Evolutionary conservation across 495 filamentous ascomycete species (phyloP).

Genomic region (Neurospora hispaniola): DNA sequence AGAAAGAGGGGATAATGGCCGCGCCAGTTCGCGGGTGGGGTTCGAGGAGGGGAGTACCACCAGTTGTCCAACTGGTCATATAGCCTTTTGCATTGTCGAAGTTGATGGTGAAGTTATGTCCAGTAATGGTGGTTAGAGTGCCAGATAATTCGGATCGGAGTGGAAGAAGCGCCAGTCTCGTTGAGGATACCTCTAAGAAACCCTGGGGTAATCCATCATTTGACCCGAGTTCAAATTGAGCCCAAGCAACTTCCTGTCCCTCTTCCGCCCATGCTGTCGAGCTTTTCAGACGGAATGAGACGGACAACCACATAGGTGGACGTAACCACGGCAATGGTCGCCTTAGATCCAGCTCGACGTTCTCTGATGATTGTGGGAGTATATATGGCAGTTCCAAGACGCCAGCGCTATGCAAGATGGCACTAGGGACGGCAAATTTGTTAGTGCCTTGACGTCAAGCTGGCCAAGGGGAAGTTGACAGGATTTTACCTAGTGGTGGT

Average conservation of each 20-base stretch:
- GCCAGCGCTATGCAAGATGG: conserved; percentile 4
- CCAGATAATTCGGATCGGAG: not conserved
- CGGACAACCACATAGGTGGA: conserved; percentile 11
- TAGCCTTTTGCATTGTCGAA: conserved; percentile 32
- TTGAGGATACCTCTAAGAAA: too few species aligned
- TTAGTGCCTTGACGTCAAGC: not conserved
- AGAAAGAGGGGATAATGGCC: conserved; percentile 26
- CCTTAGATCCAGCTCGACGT: not conserved
- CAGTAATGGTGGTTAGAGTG: conserved; percentile 1
- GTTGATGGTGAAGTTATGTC: conserved; percentile 16
- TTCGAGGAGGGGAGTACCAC: conserved; percentile 14
- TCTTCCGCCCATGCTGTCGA: conserved; percentile 12
- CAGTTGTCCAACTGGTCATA: conserved; percentile 26
- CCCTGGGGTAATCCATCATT: too few species aligned
- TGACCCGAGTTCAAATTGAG: conserved; percentile 9
- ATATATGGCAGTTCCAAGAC: conserved; percentile 10
- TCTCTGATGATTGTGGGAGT: conserved; percentile 4
- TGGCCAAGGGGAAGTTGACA: not conserved
- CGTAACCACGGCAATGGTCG: not conserved
- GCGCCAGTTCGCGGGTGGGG: conserved; percentile 30
- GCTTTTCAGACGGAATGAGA: conserved; percentile 10
- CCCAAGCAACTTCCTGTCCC: conserved; percentile 21
- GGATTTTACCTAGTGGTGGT: conserved; percentile 9
- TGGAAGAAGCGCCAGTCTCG: too few species aligned
- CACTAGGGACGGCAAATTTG: conserved; percentile 1